Conservation (phyloP, 768 basidiomycete genomes). For the Pulveroboletus sp. region DNA sequence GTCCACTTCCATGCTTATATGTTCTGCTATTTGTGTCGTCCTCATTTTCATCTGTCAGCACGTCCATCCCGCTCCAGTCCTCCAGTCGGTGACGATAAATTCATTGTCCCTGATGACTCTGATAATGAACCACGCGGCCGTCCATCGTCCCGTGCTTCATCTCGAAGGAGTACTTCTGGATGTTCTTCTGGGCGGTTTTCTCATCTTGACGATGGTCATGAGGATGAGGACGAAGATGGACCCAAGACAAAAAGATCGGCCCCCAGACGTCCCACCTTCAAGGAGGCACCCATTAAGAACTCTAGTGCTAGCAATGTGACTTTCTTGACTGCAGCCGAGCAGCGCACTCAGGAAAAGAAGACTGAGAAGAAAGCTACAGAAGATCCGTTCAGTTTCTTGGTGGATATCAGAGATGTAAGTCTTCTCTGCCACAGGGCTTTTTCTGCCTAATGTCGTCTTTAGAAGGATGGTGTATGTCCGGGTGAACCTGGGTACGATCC, state of each 20-base stretch:
- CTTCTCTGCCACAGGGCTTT: background rate
- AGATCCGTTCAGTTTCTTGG: conserved; percentile 69
- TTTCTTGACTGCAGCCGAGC: conserved; percentile 84
- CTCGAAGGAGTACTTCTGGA: conserved; percentile 33
- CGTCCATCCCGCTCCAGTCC: conserved; percentile 36
- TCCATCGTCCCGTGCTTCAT: conserved; percentile 50
- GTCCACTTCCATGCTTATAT: conserved; percentile 6
- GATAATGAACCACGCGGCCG: conserved; percentile 50
- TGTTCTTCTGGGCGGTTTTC: conserved; percentile 32
- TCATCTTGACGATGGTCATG: conserved; percentile 38
- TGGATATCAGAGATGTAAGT: conserved; percentile 66
- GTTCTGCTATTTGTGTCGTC: background rate
- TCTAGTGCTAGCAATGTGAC: conserved; percentile 29
- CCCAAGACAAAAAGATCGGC: conserved; percentile 37
- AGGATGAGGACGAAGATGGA: conserved; percentile 28
- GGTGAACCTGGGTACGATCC: conserved; percentile 88
- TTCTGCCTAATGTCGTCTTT: background rate
- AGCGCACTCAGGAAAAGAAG: conserved; percentile 69
- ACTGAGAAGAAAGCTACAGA: conserved; percentile 79
- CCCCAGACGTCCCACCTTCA: conserved; percentile 29
- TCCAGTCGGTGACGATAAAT: conserved; percentile 64
- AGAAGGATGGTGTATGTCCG: conserved; percentile 80
- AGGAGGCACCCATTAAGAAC: conserved; percentile 27
- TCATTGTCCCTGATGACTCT: conserved; percentile 63
- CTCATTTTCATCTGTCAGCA: conserved; percentile 29